These are phyloP conservation scores for Hanseniaspora nectarophila DNA, from an alignment of 805 yeast genomes.

Conservation along the genomic window DNA sequence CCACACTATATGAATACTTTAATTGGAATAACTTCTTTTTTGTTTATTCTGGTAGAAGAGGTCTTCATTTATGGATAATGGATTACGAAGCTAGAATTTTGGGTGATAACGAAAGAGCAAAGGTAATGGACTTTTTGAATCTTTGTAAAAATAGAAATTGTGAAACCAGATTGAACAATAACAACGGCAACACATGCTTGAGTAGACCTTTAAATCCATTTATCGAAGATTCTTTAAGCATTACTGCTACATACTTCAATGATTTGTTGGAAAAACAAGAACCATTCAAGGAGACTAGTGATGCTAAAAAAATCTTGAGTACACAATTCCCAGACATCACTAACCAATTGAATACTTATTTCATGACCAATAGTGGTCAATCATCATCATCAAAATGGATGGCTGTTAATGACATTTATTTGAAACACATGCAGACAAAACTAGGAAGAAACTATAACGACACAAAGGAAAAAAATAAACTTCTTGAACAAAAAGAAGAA, in stretches of 20 bases:
- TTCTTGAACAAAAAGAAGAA: slow-evolving; percentile 45
- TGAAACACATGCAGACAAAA: slow-evolving; percentile 42
- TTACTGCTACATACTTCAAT: slow-evolving; percentile 25
- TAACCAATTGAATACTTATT: slow-evolving; percentile 49
- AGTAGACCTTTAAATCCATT: slow-evolving; percentile 82
- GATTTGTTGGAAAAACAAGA: slow-evolving; percentile 68
- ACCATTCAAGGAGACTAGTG: slow-evolving; percentile 50
- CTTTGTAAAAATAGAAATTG: slow-evolving; percentile 46
- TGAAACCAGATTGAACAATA: slow-evolving; percentile 39
- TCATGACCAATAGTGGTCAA: slow-evolving; percentile 44
- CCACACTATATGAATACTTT: slow-evolving; percentile 70
- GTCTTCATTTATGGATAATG: slow-evolving; percentile 97
- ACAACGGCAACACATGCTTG: slow-evolving; percentile 19
- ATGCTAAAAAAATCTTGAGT: slow-evolving; percentile 7
- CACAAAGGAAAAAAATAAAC: slow-evolving; percentile 9
- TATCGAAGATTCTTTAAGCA: slow-evolving; percentile 50
- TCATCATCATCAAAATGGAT: slow-evolving; percentile 64
- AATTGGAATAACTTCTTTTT: slow-evolving; percentile 78
- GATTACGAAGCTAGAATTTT: slow-evolving; percentile 67
- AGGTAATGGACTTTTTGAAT: slow-evolving; percentile 75
- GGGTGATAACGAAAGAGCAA: slow-evolving; percentile 61
- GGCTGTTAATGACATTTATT: slow-evolving; percentile 45
- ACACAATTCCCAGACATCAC: slow-evolving; percentile 40
- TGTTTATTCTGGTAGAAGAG: slow-evolving; percentile 98
- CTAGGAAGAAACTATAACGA: slow-evolving; percentile 13